These are phyloP conservation scores for Komagataea norvegica DNA, from an alignment of 1,139 yeast genomes.

Conservation along the genomic window DNA sequence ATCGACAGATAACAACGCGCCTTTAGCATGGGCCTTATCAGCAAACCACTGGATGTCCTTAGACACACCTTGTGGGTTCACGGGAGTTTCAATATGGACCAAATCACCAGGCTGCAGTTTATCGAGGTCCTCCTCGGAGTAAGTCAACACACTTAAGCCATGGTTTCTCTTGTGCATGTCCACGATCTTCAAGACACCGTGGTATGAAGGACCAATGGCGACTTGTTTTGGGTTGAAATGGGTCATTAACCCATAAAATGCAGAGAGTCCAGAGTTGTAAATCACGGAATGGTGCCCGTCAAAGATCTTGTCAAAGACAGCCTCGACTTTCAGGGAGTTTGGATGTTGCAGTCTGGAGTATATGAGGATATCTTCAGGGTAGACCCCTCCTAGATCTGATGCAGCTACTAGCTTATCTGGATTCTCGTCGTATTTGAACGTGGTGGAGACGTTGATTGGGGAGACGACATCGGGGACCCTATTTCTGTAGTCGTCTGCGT, in stretches of 20 bases:
- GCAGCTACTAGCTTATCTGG: conserved; percentile 40
- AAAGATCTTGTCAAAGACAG: conserved; percentile 53
- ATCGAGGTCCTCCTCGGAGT: conserved; percentile 47
- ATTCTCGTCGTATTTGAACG: conserved; percentile 59
- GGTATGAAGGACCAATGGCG: conserved; percentile 78
- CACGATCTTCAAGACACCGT: conserved; percentile 74
- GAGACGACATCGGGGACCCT: conserved; percentile 47
- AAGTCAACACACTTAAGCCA: conserved; percentile 48
- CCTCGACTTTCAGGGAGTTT: conserved; percentile 62
- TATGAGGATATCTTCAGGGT: conserved; percentile 31
- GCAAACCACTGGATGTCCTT: conserved; percentile 60
- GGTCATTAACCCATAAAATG: conserved; percentile 72
- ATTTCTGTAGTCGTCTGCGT: conserved; percentile 50
- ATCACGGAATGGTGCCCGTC: conserved; percentile 50
- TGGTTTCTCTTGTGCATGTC: conserved; percentile 57
- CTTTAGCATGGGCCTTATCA: conserved; percentile 59
- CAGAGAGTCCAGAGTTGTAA: conserved; percentile 76
- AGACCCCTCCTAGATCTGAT: conserved; percentile 35
- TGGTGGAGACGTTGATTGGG: conserved; percentile 80
- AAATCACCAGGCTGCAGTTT: conserved; percentile 65
- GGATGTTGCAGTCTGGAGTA: conserved; percentile 79
- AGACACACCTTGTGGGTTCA: conserved; percentile 79
- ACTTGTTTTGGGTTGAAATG: conserved; percentile 69
- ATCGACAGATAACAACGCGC: conserved; percentile 70
- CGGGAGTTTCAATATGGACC: conserved; percentile 81